Evolutionary conservation across 495 filamentous ascomycete genomes (phyloP).

Genomic region (Talaromyces proteolyticus): DNA sequence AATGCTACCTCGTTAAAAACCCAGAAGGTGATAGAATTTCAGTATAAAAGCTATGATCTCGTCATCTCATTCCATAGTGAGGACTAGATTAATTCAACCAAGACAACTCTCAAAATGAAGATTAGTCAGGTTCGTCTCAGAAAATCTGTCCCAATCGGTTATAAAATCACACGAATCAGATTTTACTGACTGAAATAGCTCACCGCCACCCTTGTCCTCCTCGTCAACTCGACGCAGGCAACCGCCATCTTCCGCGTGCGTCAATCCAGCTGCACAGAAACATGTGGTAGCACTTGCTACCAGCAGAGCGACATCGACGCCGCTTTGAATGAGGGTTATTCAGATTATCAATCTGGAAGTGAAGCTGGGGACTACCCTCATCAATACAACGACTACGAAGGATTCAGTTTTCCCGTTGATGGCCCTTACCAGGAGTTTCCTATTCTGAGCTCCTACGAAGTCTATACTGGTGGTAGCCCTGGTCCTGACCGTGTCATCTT

Average conservation of each 20-base stretch:
- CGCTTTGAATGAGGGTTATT: conserved; percentile 45
- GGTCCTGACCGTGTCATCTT: conserved; percentile 71
- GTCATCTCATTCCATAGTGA: neutral
- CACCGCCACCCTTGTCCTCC: conserved; percentile 14
- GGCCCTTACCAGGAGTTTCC: conserved; percentile 73
- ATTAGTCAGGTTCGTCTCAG: neutral
- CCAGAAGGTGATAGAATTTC: no score
- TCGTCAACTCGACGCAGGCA: conserved; percentile 32
- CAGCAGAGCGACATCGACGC: conserved; percentile 35
- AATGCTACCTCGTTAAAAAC: no score
- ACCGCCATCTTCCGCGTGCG: conserved; percentile 39
- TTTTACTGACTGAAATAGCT: neutral
- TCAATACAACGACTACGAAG: conserved; percentile 68
- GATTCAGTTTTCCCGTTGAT: conserved; percentile 56
- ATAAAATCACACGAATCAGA: no score
- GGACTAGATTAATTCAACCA: neutral
- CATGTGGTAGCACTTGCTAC: conserved; percentile 49
- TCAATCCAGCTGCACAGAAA: conserved; percentile 41
- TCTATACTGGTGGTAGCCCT: conserved; percentile 60
- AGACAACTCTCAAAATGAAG: neutral
- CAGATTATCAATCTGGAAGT: conserved; percentile 35
- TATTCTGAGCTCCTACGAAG: conserved; percentile 44
- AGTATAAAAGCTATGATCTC: neutral
- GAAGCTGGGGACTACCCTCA: conserved; percentile 59
- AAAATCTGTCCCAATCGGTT: no score